phyloP scores from a whole-genome alignment of 1,284 basidiomycete species.

The Heterobasidion irregulare region DNA sequence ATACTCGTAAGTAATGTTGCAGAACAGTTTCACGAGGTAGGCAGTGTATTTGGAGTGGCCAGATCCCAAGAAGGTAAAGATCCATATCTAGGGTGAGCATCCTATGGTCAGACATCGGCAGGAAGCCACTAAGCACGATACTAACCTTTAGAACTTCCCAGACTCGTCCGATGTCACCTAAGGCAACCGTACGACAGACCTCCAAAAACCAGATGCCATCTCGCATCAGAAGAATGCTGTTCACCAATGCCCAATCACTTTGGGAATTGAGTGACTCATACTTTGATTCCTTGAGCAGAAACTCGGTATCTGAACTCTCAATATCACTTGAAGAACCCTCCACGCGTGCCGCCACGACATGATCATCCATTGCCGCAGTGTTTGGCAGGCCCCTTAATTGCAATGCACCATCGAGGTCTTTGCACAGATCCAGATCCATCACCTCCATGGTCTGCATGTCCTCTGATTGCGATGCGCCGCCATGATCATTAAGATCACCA shows the following conservation, averaged over 20 bases:
- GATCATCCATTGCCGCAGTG: too few relatives aligned
- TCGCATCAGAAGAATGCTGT: slow-evolving; percentile 8
- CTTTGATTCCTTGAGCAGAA: background rate
- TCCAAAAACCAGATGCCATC: slow-evolving; percentile 12
- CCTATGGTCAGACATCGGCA: too few relatives aligned
- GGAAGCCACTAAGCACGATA: background rate
- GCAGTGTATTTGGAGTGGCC: slow-evolving; percentile 10
- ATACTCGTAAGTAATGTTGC: slow-evolving; percentile 11
- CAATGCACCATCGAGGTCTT: too few relatives aligned
- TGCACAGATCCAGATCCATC: too few relatives aligned
- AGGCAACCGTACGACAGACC: slow-evolving; percentile 7
- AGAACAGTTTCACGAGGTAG: slow-evolving; percentile 12
- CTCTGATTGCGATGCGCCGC: too few relatives aligned
- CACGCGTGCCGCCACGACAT: too few relatives aligned
- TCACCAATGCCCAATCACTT: slow-evolving; percentile 12
- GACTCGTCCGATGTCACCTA: slow-evolving; percentile 14
- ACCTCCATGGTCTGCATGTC: too few relatives aligned
- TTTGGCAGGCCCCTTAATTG: too few relatives aligned
- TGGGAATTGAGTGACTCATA: background rate
- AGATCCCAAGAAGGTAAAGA: slow-evolving; percentile 13
- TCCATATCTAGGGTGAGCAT: slow-evolving; percentile 10
- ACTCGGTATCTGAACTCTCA: background rate
- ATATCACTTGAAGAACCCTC: too few relatives aligned
- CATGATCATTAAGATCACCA: too few relatives aligned
- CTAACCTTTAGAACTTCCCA: slow-evolving; percentile 16